Percentiles rank a stretch among this genome's conserved stretches.
Evolutionary conservation across 2,329 filamentous ascomycete genomes (phyloP).

Genomic region (Rutstroemia sp.): DNA sequence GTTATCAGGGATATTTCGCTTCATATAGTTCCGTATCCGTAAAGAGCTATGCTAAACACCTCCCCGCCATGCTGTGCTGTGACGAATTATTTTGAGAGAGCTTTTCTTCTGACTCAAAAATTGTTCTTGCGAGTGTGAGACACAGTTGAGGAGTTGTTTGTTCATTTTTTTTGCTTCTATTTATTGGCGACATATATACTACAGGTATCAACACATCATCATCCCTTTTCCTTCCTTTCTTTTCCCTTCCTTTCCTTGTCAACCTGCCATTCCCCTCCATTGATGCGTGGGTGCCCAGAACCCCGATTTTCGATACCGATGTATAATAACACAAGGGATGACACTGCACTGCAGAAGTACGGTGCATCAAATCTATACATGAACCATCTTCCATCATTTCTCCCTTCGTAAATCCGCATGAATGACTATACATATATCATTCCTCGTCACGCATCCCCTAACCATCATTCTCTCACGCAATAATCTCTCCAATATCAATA

Average conservation of each 20-base stretch:
- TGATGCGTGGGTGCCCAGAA: not conserved
- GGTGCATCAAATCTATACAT: not conserved
- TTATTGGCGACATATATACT: slow-evolving; percentile 21
- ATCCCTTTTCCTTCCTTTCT: not conserved
- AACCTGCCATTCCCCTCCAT: not conserved
- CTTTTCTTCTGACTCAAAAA: no score
- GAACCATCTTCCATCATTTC: not conserved
- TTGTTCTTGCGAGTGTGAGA: no score
- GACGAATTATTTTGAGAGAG: no score
- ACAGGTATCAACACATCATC: slow-evolving; percentile 23
- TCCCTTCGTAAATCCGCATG: not conserved
- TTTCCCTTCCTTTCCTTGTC: not conserved
- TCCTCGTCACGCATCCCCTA: not conserved
- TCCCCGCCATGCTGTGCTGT: no score
- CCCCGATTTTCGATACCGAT: not conserved
- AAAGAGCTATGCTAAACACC: no score
- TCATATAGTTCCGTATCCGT: no score
- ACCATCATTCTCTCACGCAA: slow-evolving; percentile 23
- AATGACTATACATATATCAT: not conserved
- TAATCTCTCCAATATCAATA: slow-evolving; percentile 50
- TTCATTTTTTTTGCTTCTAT: not conserved
- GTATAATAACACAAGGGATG: not conserved
- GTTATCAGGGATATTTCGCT: no score
- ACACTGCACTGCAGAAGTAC: not conserved
- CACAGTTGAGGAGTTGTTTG: not conserved